A percentile compares a stretch with the other conserved stretches of the same genome.
Conservation (phyloP, 2,329 filamentous ascomycete species). For the Trichoderma sp. region DNA sequence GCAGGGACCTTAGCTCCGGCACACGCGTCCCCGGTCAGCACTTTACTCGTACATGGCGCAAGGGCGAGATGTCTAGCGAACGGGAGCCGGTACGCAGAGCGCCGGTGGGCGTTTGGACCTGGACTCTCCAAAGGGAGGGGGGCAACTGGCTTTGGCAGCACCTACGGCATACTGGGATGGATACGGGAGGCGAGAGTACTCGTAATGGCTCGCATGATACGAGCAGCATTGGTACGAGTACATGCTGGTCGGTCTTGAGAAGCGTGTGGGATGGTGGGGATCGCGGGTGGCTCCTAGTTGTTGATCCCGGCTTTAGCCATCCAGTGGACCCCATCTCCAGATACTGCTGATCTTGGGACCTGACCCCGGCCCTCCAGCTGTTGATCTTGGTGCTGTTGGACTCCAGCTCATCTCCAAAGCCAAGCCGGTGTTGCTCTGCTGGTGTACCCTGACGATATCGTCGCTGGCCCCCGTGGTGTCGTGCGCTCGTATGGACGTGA, state of each 20-base stretch:
- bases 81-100: not conserved
- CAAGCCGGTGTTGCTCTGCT: not conserved
- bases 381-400: not conserved
- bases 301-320: constrained; percentile 7
- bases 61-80: not conserved
- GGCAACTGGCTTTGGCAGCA: not conserved
- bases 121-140: not conserved
- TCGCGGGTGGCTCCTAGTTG: not conserved
- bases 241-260: not conserved
- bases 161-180: not conserved
- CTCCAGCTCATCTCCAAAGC: not conserved
- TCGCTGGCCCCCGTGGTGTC: not conserved
- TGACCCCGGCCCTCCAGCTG: not conserved
- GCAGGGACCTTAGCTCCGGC: constrained; percentile 10
- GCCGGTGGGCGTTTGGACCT: not conserved
- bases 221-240: not conserved
- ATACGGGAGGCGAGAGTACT: not conserved
- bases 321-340: constrained; percentile 14
- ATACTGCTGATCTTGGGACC: not conserved
- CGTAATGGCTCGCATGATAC: not conserved
- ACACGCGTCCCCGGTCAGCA: constrained; percentile 9
- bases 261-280: constrained; percentile 1
- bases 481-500: not conserved
- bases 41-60: constrained; percentile 1
- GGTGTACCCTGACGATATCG: not conserved